A percentile compares a stretch with the other conserved stretches of the same genome.
phyloP scores from a whole-genome alignment of 352 stramenopile species.

The Phytophthora kernoviae region DNA sequence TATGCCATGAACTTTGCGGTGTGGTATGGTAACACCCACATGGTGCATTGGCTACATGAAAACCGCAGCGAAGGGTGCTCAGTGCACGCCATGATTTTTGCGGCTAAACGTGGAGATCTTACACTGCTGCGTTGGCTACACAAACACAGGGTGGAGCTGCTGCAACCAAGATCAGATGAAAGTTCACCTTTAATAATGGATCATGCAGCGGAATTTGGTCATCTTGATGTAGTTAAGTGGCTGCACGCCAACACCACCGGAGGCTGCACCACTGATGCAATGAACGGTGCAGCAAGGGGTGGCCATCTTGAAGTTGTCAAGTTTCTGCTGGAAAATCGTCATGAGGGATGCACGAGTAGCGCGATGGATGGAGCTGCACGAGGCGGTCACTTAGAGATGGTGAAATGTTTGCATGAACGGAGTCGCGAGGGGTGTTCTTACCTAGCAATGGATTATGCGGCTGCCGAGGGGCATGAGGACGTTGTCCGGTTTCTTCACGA shows the following conservation, averaged over 20 bases:
- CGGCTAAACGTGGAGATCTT: constrained; percentile 34
- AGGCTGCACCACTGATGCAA: constrained; percentile 29
- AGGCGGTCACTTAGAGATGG: constrained; percentile 29
- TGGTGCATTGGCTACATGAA: constrained; percentile 41
- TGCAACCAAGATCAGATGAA: constrained; percentile 10
- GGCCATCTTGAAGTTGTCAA: constrained; percentile 37
- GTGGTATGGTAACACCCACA: constrained; percentile 33
- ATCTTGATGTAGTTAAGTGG: constrained; percentile 42
- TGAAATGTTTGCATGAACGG: constrained; percentile 36
- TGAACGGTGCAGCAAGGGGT: constrained; percentile 30
- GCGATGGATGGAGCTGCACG: constrained; percentile 36
- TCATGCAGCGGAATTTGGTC: constrained; percentile 33
- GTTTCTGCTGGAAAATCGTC: constrained; percentile 45
- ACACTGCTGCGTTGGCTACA: constrained; percentile 36
- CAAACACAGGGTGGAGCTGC: constrained; percentile 19
- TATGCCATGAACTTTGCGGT: constrained; percentile 48
- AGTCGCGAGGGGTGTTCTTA: constrained; percentile 32
- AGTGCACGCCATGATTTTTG: constrained; percentile 37
- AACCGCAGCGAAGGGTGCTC: constrained; percentile 36
- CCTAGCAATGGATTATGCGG: constrained; percentile 33
- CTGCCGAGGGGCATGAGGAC: constrained; percentile 27
- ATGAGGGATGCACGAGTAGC: constrained; percentile 32
- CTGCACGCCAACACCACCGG: constrained; percentile 29
- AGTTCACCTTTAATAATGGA: constrained; percentile 41
- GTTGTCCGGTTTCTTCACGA: constrained; percentile 32